These are phyloP conservation scores for Emmonsiellopsis sp. DNA, from an alignment of 2,329 filamentous ascomycete species.

Conservation along the genomic window DNA sequence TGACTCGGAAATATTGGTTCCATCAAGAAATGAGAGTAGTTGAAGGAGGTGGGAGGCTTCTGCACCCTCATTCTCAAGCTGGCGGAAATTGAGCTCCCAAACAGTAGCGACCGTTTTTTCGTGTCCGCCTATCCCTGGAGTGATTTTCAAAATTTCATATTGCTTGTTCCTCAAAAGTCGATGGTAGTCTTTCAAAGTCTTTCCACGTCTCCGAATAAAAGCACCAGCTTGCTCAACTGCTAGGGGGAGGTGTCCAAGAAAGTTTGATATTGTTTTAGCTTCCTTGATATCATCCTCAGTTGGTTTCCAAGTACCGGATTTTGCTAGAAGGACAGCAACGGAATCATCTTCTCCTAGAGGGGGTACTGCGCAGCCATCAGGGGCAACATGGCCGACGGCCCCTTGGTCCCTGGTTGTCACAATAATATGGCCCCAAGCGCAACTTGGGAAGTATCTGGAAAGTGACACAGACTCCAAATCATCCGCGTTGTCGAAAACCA, in stretches of 20 bases:
- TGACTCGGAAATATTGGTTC: constrained; percentile 6
- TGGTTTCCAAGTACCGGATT: constrained; percentile 7
- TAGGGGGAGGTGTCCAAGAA: constrained; percentile 11
- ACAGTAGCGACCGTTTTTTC: constrained; percentile 11
- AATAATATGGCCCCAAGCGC: constrained; percentile 8
- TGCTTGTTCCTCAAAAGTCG: constrained; percentile 7
- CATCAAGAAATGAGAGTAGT: constrained; percentile 13
- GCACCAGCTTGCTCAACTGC: constrained; percentile 14
- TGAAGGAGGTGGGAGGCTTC: constrained; percentile 8
- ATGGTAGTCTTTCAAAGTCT: constrained; percentile 10
- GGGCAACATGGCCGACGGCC: constrained; percentile 1
- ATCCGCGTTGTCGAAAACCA: constrained; percentile 16
- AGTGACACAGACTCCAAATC: constrained; percentile 8
- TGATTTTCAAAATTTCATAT: constrained; percentile 6
- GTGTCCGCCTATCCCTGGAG: constrained; percentile 3
- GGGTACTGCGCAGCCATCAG: constrained; percentile 2
- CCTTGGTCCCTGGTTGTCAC: constrained; percentile 7
- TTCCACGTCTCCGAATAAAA: constrained; percentile 9
- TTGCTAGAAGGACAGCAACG: constrained; percentile 8
- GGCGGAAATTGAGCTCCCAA: constrained; percentile 12
- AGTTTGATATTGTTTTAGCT: constrained; percentile 5
- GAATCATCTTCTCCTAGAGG: constrained; percentile 7
- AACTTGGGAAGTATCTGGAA: constrained; percentile 5
- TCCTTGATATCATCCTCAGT: constrained; percentile 8
- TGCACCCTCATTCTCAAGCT: constrained; percentile 7